These are phyloP conservation scores for Kazachstania sp. DNA, from an alignment of 1,139 yeast genomes.

Conservation along the genomic window DNA sequence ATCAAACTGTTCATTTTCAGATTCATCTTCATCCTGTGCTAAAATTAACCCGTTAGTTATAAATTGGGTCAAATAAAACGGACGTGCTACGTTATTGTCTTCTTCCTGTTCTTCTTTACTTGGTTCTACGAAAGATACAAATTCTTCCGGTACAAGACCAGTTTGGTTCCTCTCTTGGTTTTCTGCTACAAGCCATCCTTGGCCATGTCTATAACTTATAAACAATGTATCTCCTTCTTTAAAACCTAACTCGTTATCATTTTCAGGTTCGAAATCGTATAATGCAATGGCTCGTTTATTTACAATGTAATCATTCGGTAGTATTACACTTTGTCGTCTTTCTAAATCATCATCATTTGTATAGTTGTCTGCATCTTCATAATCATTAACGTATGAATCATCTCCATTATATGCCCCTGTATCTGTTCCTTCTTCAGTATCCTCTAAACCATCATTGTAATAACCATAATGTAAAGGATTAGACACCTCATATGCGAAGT, in stretches of 20 bases:
- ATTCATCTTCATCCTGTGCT: slow-evolving; percentile 7
- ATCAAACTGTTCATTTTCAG: slow-evolving; percentile 12
- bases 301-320: slow-evolving; percentile 31
- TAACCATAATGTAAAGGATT: slow-evolving; percentile 63
- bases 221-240: slow-evolving; percentile 76
- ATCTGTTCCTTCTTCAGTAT: not conserved
- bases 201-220: slow-evolving; percentile 89
- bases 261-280: slow-evolving; percentile 85
- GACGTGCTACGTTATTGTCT: slow-evolving; percentile 23
- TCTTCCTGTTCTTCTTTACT: slow-evolving; percentile 12
- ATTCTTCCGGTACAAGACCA: slow-evolving; percentile 94
- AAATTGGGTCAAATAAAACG: slow-evolving; percentile 28
- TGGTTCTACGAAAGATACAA: slow-evolving; percentile 50
- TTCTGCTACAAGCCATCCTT: slow-evolving; percentile 93
- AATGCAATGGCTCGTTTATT: slow-evolving; percentile 70
- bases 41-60: slow-evolving; percentile 18
- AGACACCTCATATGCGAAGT: slow-evolving; percentile 63
- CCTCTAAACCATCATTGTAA: slow-evolving; percentile 15
- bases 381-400: not conserved
- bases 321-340: slow-evolving; percentile 33
- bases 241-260: slow-evolving; percentile 79
- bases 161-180: slow-evolving; percentile 35
- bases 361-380: not conserved
- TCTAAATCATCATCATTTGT: slow-evolving; percentile 28
- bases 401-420: not conserved